Conservation (phyloP, 2,329 filamentous ascomycete species). For the Fusarium buharicum region DNA sequence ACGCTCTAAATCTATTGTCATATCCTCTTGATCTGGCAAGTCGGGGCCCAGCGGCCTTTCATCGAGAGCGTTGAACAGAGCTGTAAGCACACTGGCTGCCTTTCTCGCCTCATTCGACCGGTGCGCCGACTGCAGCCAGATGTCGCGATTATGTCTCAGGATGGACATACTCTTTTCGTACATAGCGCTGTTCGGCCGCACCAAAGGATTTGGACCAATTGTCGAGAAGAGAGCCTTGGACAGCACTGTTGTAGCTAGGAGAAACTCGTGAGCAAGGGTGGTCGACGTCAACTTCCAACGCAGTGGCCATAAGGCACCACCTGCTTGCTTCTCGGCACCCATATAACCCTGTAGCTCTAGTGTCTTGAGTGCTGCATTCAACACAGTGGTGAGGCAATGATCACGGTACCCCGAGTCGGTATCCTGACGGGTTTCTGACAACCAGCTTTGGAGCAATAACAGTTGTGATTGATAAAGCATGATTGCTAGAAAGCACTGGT, state of each 20-base stretch:
- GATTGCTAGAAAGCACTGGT: neutral
- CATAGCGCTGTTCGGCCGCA: no score
- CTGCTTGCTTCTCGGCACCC: neutral
- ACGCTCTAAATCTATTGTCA: no score
- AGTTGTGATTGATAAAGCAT: neutral
- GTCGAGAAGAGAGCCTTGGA: constrained; percentile 15
- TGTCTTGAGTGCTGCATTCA: no score
- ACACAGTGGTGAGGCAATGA: no score
- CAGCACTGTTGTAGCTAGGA: constrained; percentile 8
- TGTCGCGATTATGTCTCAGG: neutral
- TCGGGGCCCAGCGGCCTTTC: neutral
- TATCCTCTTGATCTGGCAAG: no score
- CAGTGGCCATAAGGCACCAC: neutral
- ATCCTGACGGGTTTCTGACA: no score
- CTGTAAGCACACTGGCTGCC: constrained; percentile 2
- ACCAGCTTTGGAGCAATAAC: neutral
- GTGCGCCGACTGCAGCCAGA: constrained; percentile 8
- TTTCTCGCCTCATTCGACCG: constrained; percentile 13
- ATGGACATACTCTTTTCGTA: constrained; percentile 1
- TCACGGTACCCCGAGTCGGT: no score
- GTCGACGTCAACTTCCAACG: constrained; percentile 10
- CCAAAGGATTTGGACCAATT: neutral
- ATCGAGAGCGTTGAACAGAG: constrained; percentile 4
- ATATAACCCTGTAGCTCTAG: no score
- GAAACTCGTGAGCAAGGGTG: constrained; percentile 15